Evolutionary conservation across 768 basidiomycete genomes (phyloP).

Genomic region (Boletellus emodensis): DNA sequence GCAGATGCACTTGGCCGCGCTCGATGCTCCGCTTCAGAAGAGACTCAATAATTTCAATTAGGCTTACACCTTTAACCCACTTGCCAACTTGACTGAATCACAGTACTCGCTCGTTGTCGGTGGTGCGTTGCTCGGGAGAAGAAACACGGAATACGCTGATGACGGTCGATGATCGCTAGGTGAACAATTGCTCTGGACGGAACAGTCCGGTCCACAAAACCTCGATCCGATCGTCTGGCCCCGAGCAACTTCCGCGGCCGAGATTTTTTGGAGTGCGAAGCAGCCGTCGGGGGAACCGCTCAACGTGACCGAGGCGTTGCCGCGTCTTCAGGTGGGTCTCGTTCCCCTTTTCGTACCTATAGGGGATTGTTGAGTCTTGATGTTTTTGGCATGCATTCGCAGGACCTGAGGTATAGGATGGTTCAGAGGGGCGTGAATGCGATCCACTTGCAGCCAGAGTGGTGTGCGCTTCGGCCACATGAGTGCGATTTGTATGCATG

Average conservation of each 20-base stretch:
- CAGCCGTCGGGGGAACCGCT: conserved; percentile 34
- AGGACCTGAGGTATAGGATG: conserved; percentile 46
- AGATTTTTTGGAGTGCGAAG: conserved; percentile 51
- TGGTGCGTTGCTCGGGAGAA: conserved; percentile 16
- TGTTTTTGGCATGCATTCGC: neutral
- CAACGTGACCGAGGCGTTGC: conserved; percentile 39
- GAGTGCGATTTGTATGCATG: conserved; percentile 36
- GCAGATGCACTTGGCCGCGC: no score
- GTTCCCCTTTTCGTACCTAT: no score
- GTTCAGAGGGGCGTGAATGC: conserved; percentile 46
- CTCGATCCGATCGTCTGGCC: conserved; percentile 48
- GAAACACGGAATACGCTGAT: neutral
- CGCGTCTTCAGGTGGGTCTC: conserved; percentile 40
- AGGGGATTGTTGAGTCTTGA: neutral
- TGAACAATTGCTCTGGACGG: conserved; percentile 42
- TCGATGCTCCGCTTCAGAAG: neutral
- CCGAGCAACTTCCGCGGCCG: conserved; percentile 43
- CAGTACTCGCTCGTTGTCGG: conserved; percentile 38
- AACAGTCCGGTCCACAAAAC: conserved; percentile 42
- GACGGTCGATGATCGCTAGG: conserved; percentile 16
- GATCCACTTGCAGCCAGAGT: conserved; percentile 51
- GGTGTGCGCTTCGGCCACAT: conserved; percentile 51
- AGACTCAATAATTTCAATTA: neutral
- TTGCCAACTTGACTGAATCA: conserved; percentile 35
- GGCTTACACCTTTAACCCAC: conserved; percentile 44